Evolutionary conservation across 2,329 filamentous ascomycete genomes (phyloP).

Genomic region (Trichophyton mentagrophytes): DNA sequence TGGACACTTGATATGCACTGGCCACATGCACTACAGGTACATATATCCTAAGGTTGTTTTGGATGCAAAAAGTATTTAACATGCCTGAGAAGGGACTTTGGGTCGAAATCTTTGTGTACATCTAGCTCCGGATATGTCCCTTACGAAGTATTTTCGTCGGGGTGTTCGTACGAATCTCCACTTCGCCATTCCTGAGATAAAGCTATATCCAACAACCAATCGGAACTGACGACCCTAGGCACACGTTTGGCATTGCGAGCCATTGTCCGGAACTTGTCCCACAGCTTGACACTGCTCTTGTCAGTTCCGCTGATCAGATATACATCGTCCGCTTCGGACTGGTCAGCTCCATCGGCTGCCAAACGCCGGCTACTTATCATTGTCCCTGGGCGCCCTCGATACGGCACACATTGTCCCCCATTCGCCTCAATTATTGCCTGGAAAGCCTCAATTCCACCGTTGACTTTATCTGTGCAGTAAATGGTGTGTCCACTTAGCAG

Average conservation of each 20-base stretch:
- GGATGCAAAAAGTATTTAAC: background rate
- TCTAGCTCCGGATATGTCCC: no score
- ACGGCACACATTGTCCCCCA: slow-evolving; percentile 68
- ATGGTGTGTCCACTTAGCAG: slow-evolving; percentile 65
- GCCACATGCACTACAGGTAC: no score
- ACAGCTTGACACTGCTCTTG: slow-evolving; percentile 57
- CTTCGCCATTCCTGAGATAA: slow-evolving; percentile 75
- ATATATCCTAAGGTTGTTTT: no score
- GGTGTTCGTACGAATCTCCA: slow-evolving; percentile 46
- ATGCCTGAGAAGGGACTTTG: background rate
- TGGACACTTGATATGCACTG: no score
- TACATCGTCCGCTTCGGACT: slow-evolving; percentile 51
- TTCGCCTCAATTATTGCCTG: slow-evolving; percentile 78
- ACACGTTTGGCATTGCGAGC: slow-evolving; percentile 65
- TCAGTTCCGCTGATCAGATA: slow-evolving; percentile 66
- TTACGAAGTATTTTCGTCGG: slow-evolving; percentile 18
- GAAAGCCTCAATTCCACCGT: slow-evolving; percentile 72
- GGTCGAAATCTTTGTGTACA: no score
- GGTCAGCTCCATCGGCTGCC: slow-evolving; percentile 22
- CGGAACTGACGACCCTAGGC: slow-evolving; percentile 65
- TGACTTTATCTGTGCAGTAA: slow-evolving; percentile 70
- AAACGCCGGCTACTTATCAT: slow-evolving; percentile 50
- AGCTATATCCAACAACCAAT: slow-evolving; percentile 82
- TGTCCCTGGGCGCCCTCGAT: slow-evolving; percentile 58
- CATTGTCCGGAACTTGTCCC: slow-evolving; percentile 68